phyloP scores from a whole-genome alignment of 306 rosid genomes.

The Myrica gale region DNA sequence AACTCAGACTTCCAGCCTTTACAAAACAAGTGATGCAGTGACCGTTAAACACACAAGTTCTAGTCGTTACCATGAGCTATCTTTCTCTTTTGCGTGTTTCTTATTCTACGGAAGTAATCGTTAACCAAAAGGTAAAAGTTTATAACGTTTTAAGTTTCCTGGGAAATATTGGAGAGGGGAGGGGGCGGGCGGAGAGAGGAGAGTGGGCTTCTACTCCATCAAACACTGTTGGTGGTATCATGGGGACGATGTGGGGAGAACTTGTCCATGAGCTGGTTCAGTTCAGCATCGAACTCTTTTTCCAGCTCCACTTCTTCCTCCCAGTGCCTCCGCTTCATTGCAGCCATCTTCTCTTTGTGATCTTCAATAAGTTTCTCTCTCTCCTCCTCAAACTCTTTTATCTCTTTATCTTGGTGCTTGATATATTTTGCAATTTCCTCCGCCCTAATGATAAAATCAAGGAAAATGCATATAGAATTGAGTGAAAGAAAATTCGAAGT shows the following conservation, averaged over 20 bases:
- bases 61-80: not conserved
- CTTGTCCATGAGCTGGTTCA: constrained; percentile 55
- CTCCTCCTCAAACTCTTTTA: constrained; percentile 50
- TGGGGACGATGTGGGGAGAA: constrained; percentile 39
- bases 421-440: constrained; percentile 53
- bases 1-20: too few relatives aligned
- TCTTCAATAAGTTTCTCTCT: constrained; percentile 45
- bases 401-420: constrained; percentile 54
- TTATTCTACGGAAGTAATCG: not conserved
- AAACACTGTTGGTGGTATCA: constrained; percentile 1
- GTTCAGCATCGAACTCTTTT: constrained; percentile 42
- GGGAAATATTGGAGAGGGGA: too few relatives aligned
- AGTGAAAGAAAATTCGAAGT: constrained; percentile 1
- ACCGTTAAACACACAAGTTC: not conserved
- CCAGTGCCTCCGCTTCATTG: constrained; percentile 55
- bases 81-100: not conserved
- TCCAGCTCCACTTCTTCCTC: constrained; percentile 60
- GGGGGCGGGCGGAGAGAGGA: not conserved
- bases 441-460: constrained; percentile 39
- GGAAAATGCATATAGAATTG: not conserved
- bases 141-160: not conserved
- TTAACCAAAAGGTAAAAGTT: not conserved
- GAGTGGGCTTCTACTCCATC: not conserved
- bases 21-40: not conserved
- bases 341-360: constrained; percentile 45